Evolutionary conservation across 805 yeast species (phyloP).

Genomic region (Candida golubevii): DNA sequence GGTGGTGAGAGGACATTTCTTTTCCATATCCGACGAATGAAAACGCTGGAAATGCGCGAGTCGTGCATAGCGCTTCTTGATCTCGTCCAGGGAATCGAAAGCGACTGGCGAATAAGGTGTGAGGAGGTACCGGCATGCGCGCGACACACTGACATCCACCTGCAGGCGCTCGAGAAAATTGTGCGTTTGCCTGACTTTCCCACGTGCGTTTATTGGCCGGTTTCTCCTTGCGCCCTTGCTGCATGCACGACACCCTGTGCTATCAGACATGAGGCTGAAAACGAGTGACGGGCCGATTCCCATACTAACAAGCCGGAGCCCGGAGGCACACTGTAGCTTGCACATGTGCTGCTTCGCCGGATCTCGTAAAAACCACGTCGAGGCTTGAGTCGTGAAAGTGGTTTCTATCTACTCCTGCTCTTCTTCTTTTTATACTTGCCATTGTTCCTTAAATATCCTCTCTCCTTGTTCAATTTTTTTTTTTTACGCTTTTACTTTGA

Average conservation of each 20-base stretch:
- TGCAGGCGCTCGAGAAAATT: background rate
- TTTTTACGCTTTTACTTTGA: no score
- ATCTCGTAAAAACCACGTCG: constrained; percentile 3
- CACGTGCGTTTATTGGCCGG: constrained; percentile 2
- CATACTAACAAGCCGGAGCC: background rate
- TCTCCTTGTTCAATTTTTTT: no score
- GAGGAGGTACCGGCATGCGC: constrained; percentile 4
- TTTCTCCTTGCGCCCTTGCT: background rate
- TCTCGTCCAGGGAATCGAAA: background rate
- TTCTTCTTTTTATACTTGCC: background rate
- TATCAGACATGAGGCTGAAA: constrained; percentile 5
- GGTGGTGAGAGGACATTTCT: no score
- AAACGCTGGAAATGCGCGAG: background rate
- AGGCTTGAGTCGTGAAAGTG: background rate
- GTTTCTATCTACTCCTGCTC: background rate
- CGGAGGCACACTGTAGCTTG: background rate
- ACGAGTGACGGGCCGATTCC: background rate
- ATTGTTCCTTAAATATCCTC: background rate
- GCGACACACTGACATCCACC: background rate
- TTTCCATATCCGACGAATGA: constrained; percentile 5
- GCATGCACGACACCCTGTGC: background rate
- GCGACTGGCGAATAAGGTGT: background rate
- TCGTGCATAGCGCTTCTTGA: no score
- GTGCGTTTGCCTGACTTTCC: constrained; percentile 2
- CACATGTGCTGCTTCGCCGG: no score